Conservation (phyloP, 768 basidiomycete species). For the Neoboletus brunneissimus region DNA sequence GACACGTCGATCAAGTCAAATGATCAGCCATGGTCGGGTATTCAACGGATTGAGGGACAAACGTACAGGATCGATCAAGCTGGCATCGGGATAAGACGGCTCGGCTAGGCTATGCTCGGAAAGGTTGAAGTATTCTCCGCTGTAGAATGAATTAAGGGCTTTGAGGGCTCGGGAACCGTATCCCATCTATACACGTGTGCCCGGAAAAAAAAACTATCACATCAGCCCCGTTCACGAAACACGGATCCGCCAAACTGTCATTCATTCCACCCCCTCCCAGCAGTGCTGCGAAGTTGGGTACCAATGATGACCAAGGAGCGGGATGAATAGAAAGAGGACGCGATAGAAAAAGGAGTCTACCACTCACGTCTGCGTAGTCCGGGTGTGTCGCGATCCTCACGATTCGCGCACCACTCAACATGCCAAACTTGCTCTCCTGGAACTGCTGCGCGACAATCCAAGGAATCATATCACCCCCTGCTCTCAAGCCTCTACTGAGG, state of each 20-base stretch:
- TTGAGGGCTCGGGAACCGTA: conserved; percentile 90
- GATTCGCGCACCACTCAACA: conserved; percentile 85
- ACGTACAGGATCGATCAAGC: conserved; percentile 46
- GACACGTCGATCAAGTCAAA: background rate
- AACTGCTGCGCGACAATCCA: conserved; percentile 95
- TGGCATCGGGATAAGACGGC: conserved; percentile 58
- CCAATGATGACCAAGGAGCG: background rate
- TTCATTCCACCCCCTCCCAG: background rate
- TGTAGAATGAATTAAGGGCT: conserved; percentile 85
- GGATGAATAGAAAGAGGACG: background rate
- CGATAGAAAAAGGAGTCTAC: background rate
- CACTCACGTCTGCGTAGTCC: conserved; percentile 82
- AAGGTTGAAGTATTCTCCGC: conserved; percentile 86
- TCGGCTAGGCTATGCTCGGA: conserved; percentile 57
- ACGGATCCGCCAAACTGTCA: background rate
- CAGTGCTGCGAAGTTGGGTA: background rate
- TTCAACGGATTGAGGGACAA: background rate
- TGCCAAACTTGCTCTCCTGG: conserved; percentile 92
- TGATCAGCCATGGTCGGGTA: background rate
- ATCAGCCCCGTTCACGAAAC: conserved; percentile 3
- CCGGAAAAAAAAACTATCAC: background rate
- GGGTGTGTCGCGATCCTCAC: conserved; percentile 96
- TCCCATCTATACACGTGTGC: conserved; percentile 68
- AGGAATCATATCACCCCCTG: conserved; percentile 96
- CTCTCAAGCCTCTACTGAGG: conserved; percentile 75